These are phyloP conservation scores for Apophysomyces trapeziformis DNA, from an alignment of 371 early-diverging fungal genomes.

Conservation along the genomic window DNA sequence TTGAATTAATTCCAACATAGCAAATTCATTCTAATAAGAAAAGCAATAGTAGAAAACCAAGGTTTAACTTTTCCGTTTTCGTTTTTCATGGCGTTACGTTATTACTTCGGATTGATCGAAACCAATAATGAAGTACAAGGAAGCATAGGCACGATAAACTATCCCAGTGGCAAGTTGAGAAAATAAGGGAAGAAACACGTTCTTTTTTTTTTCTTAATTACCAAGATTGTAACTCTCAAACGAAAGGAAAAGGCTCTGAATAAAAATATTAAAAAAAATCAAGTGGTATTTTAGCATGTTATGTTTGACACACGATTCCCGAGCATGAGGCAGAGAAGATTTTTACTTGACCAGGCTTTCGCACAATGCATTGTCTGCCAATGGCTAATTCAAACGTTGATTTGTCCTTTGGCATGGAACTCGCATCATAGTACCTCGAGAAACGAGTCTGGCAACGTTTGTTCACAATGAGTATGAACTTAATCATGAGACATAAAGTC, in stretches of 20 bases:
- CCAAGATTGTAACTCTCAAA: constrained; percentile 28
- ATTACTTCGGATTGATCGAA: constrained; percentile 26
- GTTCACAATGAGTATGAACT: constrained; percentile 50
- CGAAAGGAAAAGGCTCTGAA: constrained; percentile 21
- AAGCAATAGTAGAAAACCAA: no score
- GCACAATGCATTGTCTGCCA: constrained; percentile 36
- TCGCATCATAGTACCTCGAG: constrained; percentile 40
- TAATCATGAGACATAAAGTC: constrained; percentile 17
- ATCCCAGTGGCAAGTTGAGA: not conserved
- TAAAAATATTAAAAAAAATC: constrained; percentile 5
- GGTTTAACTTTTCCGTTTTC: constrained; percentile 16
- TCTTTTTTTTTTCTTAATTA: constrained; percentile 9
- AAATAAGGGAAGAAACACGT: not conserved
- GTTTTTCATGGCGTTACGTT: constrained; percentile 21
- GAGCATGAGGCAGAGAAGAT: not conserved
- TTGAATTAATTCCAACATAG: constrained; percentile 52
- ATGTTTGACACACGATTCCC: constrained; percentile 3
- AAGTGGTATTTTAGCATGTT: not conserved
- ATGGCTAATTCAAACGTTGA: constrained; percentile 39
- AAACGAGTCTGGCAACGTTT: constrained; percentile 51
- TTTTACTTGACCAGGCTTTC: constrained; percentile 36
- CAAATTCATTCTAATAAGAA: constrained; percentile 49
- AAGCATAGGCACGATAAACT: constrained; percentile 51
- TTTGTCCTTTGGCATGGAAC: constrained; percentile 27
- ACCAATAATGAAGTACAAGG: constrained; percentile 51